Percentiles rank a stretch among this genome's conserved stretches.
phyloP scores from a whole-genome alignment of 305 asterid genomes.

The Solanum hybrid region DNA sequence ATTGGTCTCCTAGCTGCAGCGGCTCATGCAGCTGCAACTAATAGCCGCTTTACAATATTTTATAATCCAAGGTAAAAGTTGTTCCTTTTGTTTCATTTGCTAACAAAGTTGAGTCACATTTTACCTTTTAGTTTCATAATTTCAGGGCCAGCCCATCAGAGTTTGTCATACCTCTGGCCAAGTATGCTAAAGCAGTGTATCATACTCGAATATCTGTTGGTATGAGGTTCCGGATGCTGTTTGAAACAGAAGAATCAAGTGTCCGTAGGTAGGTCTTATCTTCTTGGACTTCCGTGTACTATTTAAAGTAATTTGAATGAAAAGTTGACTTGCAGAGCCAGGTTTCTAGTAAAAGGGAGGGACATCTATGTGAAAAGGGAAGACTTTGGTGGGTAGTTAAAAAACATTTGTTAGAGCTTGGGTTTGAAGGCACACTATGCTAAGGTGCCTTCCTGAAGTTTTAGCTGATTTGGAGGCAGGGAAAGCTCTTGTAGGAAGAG shows the following conservation, averaged over 20 bases:
- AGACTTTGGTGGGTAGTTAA: background rate
- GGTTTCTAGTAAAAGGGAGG: background rate
- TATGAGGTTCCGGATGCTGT: slow-evolving; percentile 85
- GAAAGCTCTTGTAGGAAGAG: slow-evolving; percentile 1
- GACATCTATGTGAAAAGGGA: background rate
- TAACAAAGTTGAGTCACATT: slow-evolving; percentile 2
- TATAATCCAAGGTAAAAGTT: slow-evolving; percentile 76
- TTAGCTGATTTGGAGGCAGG: background rate
- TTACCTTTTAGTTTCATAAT: background rate
- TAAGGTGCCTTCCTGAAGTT: background rate
- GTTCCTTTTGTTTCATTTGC: background rate
- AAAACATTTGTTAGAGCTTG: background rate
- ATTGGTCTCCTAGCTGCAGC: slow-evolving; percentile 98
- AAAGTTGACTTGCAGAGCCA: background rate
- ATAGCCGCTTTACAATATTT: slow-evolving; percentile 88
- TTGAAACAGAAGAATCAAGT: slow-evolving; percentile 81
- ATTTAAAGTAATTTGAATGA: background rate
- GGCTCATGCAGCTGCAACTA: slow-evolving; percentile 93
- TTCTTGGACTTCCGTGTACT: background rate
- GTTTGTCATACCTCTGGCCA: slow-evolving; percentile 74
- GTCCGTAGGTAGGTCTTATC: slow-evolving; percentile 56
- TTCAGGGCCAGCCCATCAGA: slow-evolving; percentile 82
- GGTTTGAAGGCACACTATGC: background rate
- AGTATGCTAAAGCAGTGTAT: slow-evolving; percentile 69
- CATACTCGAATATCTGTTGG: slow-evolving; percentile 79